Evolutionary conservation across 805 yeast genomes (phyloP).

Genomic region (Candida patagonica): DNA sequence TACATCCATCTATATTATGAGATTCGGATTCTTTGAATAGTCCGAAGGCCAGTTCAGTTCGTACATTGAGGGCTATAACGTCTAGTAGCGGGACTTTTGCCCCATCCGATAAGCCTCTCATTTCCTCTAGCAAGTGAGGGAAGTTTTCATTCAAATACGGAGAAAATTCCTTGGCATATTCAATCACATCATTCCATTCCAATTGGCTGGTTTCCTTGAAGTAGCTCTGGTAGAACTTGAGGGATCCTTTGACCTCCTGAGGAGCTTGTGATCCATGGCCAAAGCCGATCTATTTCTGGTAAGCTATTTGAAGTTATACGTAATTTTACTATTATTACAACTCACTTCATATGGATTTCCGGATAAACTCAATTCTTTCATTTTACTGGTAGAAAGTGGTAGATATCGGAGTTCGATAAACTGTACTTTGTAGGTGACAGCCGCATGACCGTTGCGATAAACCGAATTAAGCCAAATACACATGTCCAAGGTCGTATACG

Average conservation of each 20-base stretch:
- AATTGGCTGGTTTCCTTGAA: constrained; percentile 20
- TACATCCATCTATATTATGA: constrained; percentile 31
- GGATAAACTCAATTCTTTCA: constrained; percentile 31
- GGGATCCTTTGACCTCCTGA: constrained; percentile 23
- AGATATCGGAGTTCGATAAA: constrained; percentile 22
- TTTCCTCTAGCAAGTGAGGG: constrained; percentile 29
- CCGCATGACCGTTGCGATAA: background rate
- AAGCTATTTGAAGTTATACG: constrained; percentile 48
- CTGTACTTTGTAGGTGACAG: constrained; percentile 9
- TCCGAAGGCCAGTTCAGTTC: constrained; percentile 32
- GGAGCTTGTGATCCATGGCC: constrained; percentile 31
- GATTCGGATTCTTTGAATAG: constrained; percentile 6
- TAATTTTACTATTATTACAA: constrained; percentile 44
- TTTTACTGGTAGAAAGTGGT: background rate
- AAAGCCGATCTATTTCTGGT: constrained; percentile 37
- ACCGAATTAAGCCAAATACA: too few relatives aligned
- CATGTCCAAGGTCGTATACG: too few relatives aligned
- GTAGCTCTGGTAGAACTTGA: constrained; percentile 25
- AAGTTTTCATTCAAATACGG: constrained; percentile 22
- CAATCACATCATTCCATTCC: constrained; percentile 27
- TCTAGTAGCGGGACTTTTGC: constrained; percentile 27
- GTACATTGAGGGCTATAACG: constrained; percentile 31
- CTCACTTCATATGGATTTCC: constrained; percentile 46
- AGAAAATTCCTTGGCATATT: constrained; percentile 23
- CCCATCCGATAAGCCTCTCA: constrained; percentile 33